Evolutionary conservation across 108 stramenopile genomes (phyloP).

Genomic region (Fistulifera pelliculosa): DNA sequence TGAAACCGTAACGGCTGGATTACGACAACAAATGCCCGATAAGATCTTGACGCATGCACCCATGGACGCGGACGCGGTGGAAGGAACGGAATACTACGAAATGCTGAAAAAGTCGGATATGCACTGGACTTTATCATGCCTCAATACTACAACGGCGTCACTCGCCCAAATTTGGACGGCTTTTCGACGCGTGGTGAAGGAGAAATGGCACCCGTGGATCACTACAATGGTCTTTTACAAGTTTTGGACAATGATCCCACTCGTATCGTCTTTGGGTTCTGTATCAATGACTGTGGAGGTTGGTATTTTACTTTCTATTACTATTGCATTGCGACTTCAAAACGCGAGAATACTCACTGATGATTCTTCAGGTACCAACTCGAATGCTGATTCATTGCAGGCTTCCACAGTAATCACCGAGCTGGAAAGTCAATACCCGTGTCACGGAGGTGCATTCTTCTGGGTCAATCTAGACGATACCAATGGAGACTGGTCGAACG

Average conservation of each 20-base stretch:
- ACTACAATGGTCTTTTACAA: slow-evolving; percentile 22
- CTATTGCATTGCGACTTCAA: too few relatives aligned
- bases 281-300: slow-evolving; percentile 34
- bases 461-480: slow-evolving; percentile 41
- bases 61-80: slow-evolving; percentile 37
- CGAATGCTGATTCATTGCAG: slow-evolving; percentile 22
- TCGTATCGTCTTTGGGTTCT: slow-evolving; percentile 48
- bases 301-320: too few relatives aligned
- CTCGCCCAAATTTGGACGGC: slow-evolving; percentile 29
- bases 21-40: slow-evolving; percentile 28
- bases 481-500: slow-evolving; percentile 28
- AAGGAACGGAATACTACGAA: slow-evolving; percentile 33
- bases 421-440: slow-evolving; percentile 14
- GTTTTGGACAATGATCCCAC: slow-evolving; percentile 35
- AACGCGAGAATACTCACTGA: too few relatives aligned
- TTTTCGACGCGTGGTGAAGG: slow-evolving; percentile 19
- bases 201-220: slow-evolving; percentile 10
- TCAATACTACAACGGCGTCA: slow-evolving; percentile 47
- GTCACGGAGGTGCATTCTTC: slow-evolving; percentile 50
- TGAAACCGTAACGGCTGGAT: slow-evolving; percentile 19
- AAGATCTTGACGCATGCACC: slow-evolving; percentile 49
- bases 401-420: slow-evolving; percentile 26
- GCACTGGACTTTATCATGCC: slow-evolving; percentile 48
- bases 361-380: slow-evolving; percentile 24
- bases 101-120: slow-evolving; percentile 20